Evolutionary conservation across 768 basidiomycete species (phyloP).

Genomic region (Trametes cinnabarina): DNA sequence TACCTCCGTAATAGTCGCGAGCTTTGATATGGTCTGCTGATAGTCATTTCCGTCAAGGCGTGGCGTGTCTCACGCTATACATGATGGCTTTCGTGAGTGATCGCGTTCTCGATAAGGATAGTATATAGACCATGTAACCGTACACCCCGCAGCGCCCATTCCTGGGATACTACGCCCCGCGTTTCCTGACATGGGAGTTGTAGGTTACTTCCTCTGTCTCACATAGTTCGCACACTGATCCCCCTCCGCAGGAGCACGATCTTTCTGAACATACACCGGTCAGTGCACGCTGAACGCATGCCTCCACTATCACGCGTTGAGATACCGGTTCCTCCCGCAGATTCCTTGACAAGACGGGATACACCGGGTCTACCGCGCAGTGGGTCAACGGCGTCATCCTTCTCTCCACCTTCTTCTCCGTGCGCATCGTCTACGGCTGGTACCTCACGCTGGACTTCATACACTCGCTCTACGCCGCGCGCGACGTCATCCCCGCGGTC

Average conservation of each 20-base stretch:
- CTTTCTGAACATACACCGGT: conserved; percentile 90
- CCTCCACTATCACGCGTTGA: not conserved
- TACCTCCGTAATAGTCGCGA: conserved; percentile 7
- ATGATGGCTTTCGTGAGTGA: conserved; percentile 70
- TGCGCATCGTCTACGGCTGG: conserved; percentile 71
- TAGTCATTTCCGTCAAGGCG: conserved; percentile 34
- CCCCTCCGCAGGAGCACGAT: conserved; percentile 61
- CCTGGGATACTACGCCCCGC: conserved; percentile 71
- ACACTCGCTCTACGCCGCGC: conserved; percentile 53
- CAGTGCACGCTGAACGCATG: conserved; percentile 17
- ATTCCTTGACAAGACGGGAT: conserved; percentile 76
- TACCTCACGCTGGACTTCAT: conserved; percentile 47
- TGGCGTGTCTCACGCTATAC: conserved; percentile 66
- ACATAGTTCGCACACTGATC: not conserved
- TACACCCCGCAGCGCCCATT: conserved; percentile 53
- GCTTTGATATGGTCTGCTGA: not conserved
- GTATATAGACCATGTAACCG: too few relatives aligned
- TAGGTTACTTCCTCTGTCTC: conserved; percentile 33
- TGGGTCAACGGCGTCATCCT: conserved; percentile 71
- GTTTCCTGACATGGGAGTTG: conserved; percentile 84
- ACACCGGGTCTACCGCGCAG: conserved; percentile 66
- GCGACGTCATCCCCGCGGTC: conserved; percentile 48
- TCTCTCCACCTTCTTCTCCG: conserved; percentile 63
- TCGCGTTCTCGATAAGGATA: too few relatives aligned
- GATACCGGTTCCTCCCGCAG: conserved; percentile 34